phyloP scores from a whole-genome alignment of 257 asterid species.

The Solanum commersonii region DNA sequence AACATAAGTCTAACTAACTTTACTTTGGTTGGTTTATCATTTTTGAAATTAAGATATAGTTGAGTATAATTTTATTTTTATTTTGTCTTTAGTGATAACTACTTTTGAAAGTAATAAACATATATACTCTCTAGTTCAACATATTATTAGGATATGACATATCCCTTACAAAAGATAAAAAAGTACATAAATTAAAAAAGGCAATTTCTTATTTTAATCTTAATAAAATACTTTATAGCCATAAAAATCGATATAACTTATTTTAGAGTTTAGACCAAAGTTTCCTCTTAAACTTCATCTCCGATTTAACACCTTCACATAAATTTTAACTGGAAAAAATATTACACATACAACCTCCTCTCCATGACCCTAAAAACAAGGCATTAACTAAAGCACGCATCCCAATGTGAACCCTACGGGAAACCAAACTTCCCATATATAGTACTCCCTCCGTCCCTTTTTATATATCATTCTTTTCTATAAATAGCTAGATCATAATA shows the following conservation, averaged over 20 bases:
- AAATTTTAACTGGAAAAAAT: accelerated
- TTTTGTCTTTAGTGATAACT: not conserved
- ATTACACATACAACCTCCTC: not conserved
- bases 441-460: not conserved
- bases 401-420: not conserved
- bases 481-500: too few species aligned
- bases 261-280: not conserved
- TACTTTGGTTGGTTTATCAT: not conserved
- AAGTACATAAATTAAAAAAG: too few species aligned
- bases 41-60: too few species aligned
- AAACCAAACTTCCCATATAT: not conserved
- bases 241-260: not conserved
- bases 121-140: not conserved
- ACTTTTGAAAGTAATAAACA: not conserved
- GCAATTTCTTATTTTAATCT: too few species aligned
- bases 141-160: too few species aligned
- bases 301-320: not conserved
- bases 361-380: not conserved
- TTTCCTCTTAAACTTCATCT: not conserved
- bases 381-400: not conserved
- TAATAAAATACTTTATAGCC: not conserved
- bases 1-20: not conserved
- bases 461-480: too few species aligned
- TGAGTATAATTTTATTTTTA: not conserved
- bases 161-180: not conserved